phyloP scores from a whole-genome alignment of 768 basidiomycete species.

The Tylopilus rubrobrunneus region DNA sequence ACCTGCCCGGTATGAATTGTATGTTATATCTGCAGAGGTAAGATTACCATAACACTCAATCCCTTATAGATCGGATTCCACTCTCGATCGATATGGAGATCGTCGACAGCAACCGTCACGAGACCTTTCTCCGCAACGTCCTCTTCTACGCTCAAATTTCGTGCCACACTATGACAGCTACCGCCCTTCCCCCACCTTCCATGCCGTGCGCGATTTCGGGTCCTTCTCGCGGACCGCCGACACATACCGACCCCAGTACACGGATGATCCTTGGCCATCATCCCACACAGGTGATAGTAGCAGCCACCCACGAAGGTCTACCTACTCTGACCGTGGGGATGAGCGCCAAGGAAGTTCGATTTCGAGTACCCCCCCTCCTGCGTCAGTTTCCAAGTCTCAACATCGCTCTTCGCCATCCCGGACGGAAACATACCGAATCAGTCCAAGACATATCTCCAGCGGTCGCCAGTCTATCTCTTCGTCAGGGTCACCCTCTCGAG shows the following conservation, averaged over 20 bases:
- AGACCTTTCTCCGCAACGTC: constrained; percentile 37
- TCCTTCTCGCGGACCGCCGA: constrained; percentile 38
- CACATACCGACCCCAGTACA: constrained; percentile 50
- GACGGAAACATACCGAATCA: constrained; percentile 3
- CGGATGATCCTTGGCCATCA: constrained; percentile 32
- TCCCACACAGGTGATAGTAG: constrained; percentile 31
- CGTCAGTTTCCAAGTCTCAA: constrained; percentile 16
- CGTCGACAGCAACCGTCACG: constrained; percentile 31
- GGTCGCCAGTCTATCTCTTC: constrained; percentile 17
- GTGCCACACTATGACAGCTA: constrained; percentile 44
- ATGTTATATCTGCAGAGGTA: constrained; percentile 28
- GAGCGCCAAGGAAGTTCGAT: constrained; percentile 29
- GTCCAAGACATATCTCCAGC: constrained; percentile 1
- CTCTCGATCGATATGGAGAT: constrained; percentile 35
- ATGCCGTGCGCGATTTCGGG: constrained; percentile 38
- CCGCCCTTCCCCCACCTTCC: constrained; percentile 37
- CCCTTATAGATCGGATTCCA: constrained; percentile 23
- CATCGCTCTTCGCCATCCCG: constrained; percentile 24
- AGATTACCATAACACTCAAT: constrained; percentile 14
- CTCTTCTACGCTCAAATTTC: constrained; percentile 32
- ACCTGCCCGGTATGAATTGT: constrained; percentile 38
- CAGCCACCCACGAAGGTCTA: constrained; percentile 19
- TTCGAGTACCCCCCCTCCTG: constrained; percentile 30
- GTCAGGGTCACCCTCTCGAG: constrained; percentile 22
- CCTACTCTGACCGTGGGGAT: constrained; percentile 24